phyloP scores from a whole-genome alignment of 2,329 filamentous ascomycete species.

The Fusarium albosuccineum region DNA sequence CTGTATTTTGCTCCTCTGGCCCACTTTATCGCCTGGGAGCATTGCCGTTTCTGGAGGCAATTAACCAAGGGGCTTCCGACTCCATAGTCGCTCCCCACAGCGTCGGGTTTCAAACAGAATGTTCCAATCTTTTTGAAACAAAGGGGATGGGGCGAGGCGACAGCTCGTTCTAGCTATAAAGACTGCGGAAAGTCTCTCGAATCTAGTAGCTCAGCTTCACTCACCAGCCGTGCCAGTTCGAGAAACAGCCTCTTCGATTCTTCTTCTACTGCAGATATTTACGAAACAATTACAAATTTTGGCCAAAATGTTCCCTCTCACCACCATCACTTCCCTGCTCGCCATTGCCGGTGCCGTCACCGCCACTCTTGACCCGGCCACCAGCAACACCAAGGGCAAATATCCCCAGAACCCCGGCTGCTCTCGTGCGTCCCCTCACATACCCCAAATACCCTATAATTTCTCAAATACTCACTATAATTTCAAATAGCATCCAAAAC shows the following conservation, averaged over 20 bases:
- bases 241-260: not conserved
- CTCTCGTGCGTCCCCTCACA: conserved; percentile 23
- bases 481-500: conserved; percentile 36
- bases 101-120: conserved; percentile 25
- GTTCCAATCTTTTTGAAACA: conserved; percentile 33
- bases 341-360: conserved; percentile 36
- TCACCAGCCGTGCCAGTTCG: not conserved
- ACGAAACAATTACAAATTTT: not conserved
- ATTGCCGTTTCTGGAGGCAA: not conserved
- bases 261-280: not conserved
- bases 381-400: conserved; percentile 44
- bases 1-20: not conserved
- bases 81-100: conserved; percentile 16
- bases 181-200: not conserved
- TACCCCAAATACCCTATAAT: not conserved
- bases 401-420: conserved; percentile 38
- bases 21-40: conserved; percentile 2
- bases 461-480: not conserved
- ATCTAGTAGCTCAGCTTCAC: not conserved
- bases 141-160: not conserved
- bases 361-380: conserved; percentile 43
- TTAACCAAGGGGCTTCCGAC: conserved; percentile 16
- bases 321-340: conserved; percentile 39
- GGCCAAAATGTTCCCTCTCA: conserved; percentile 37
- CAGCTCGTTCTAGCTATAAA: conserved; percentile 19